A percentile compares a stretch with the other conserved stretches of the same genome.
These are phyloP conservation scores for Groenewaldozyma tartarivorans DNA, from an alignment of 805 yeast species.

Conservation along the genomic window DNA sequence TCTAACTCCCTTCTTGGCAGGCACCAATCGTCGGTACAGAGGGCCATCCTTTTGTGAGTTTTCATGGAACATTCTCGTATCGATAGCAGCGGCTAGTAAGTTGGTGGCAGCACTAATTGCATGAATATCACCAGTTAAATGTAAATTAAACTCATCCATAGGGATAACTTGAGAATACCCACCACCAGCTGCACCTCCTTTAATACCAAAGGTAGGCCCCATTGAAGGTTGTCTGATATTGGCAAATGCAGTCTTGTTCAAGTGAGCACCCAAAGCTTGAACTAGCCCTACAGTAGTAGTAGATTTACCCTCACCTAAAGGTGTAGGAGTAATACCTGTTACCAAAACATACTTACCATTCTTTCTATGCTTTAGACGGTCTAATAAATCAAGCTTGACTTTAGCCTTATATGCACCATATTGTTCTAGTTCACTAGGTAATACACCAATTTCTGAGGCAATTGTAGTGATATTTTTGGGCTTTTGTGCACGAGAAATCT, in stretches of 20 bases:
- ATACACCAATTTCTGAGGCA: conserved; percentile 76
- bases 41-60: conserved; percentile 72
- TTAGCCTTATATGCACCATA: conserved; percentile 89
- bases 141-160: conserved; percentile 98
- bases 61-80: conserved; percentile 95
- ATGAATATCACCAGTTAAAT: conserved; percentile 94
- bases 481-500: conserved; percentile 75
- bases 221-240: conserved; percentile 95
- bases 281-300: conserved; percentile 94
- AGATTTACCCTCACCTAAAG: conserved; percentile 95
- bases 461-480: conserved; percentile 74
- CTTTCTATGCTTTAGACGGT: conserved; percentile 52
- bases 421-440: conserved; percentile 70
- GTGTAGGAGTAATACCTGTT: conserved; percentile 97
- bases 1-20: conserved; percentile 72
- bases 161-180: conserved; percentile 97
- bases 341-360: conserved; percentile 86
- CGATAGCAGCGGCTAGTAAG: conserved; percentile 91
- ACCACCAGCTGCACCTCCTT: conserved; percentile 99
- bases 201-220: conserved; percentile 98
- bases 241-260: conserved; percentile 76
- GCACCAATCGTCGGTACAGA: conserved; percentile 77
- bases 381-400: conserved; percentile 57
- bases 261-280: conserved; percentile 92
- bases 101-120: conserved; percentile 93